Evolutionary conservation across 495 filamentous ascomycete species (phyloP), one percentile per base, ranked within the genome.

Genomic region (Annulohypoxylon moriforme): DNA sequence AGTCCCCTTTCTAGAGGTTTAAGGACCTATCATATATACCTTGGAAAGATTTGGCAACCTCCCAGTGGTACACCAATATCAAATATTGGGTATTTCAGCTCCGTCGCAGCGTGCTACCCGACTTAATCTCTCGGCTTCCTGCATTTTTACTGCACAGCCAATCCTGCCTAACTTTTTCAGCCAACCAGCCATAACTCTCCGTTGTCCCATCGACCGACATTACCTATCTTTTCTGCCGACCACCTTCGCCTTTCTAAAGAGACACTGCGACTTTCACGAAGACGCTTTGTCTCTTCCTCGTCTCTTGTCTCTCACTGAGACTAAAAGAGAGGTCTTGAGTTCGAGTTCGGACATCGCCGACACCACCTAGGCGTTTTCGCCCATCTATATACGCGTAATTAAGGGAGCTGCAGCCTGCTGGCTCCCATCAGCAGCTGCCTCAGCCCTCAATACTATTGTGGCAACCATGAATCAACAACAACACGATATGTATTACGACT

Each of bases 381-480:
- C 58, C 47, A 34, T 66, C 56, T 70, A 73, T 74, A 73, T 74
- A 76, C 68, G 66, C 63, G 65, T 69, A 72, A 59, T 46, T 31
- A 60, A 77, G 74, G 71, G 71, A 77, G 68, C 76, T 67, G 76
- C 76, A 74, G 76, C 59, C 73, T 74, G 68, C 73, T 76, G 74
- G 74, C 68, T 75, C 68, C 73, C 75, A 60, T 62, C 71, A 76
- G 76, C 76, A 72, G 76, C 68, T 77, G 76, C 71, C 68, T 40
- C 53, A 50, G 49, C 53, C 73, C 62, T 71, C 67, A 22, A 55
- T 64, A 50, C 47, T 53, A 50, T 66, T 70, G 68, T 77, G 75
- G 72, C 76, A 76, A 85, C 79, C 77, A 89, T 85, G 84, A 86
- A 85, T 81, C 86, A 87, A 79, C 87, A 87, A 78, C 82, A 85